phyloP scores from a whole-genome alignment of 768 basidiomycete genomes.

The Pisolithus microcarpus region DNA sequence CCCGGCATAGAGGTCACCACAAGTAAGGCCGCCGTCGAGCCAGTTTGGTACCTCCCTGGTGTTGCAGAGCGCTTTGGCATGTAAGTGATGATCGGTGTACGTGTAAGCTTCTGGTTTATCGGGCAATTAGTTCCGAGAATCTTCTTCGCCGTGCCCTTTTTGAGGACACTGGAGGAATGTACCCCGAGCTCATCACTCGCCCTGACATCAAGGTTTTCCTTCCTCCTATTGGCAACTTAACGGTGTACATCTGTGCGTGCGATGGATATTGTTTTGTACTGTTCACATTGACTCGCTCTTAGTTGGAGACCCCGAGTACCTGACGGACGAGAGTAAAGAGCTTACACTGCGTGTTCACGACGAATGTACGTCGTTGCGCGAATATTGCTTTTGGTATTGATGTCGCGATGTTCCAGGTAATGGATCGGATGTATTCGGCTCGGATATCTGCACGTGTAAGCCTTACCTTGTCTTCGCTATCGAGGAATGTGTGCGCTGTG shows the following conservation, averaged over 20 bases:
- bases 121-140: constrained; percentile 57
- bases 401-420: constrained; percentile 46
- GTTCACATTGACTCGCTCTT: constrained; percentile 1
- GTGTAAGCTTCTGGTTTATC: neutral
- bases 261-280: neutral
- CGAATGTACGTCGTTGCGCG: constrained; percentile 52
- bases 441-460: constrained; percentile 88
- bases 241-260: constrained; percentile 81
- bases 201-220: constrained; percentile 95
- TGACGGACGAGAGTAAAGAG: constrained; percentile 70
- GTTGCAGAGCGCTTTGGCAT: constrained; percentile 92
- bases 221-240: constrained; percentile 87
- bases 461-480: constrained; percentile 91
- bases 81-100: constrained; percentile 36
- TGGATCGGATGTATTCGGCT: constrained; percentile 94
- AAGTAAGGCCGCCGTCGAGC: constrained; percentile 94
- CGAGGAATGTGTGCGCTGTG: constrained; percentile 83
- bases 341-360: constrained; percentile 89
- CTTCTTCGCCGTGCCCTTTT: constrained; percentile 86
- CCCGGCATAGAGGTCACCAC: constrained; percentile 83
- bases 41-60: constrained; percentile 93
- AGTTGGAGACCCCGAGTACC: constrained; percentile 81
- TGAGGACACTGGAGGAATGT: constrained; percentile 95
- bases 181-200: constrained; percentile 90
- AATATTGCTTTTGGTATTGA: neutral